phyloP scores from a whole-genome alignment of 2,329 filamentous ascomycete species.

The Talaromyces sp. region DNA sequence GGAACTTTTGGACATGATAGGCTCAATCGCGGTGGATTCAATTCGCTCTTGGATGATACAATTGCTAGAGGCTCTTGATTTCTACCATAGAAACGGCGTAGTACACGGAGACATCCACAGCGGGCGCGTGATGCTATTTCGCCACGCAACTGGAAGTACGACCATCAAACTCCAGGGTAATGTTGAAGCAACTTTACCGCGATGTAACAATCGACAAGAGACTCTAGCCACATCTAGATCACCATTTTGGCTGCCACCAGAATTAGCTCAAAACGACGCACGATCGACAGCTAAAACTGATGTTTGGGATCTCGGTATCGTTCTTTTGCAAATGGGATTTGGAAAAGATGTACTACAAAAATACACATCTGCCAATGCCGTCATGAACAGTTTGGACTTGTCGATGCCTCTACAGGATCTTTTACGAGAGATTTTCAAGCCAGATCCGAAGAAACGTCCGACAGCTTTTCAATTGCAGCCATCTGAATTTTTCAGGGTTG shows the following conservation, averaged over 20 bases:
- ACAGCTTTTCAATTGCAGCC: constrained; percentile 72
- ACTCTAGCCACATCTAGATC: constrained; percentile 62
- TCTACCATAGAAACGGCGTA: constrained; percentile 78
- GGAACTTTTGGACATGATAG: constrained; percentile 76
- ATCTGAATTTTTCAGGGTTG: constrained; percentile 46
- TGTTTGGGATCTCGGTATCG: constrained; percentile 89
- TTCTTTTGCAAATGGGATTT: constrained; percentile 92
- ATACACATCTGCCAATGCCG: constrained; percentile 72
- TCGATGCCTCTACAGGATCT: constrained; percentile 76
- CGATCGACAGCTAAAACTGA: constrained; percentile 71
- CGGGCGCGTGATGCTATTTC: constrained; percentile 73
- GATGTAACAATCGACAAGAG: constrained; percentile 43
- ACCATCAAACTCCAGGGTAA: constrained; percentile 54
- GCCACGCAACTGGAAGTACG: constrained; percentile 65
- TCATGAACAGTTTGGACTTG: constrained; percentile 68
- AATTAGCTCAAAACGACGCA: constrained; percentile 61
- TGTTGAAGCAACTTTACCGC: constrained; percentile 51
- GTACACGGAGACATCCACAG: constrained; percentile 80
- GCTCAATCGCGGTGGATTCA: constrained; percentile 68
- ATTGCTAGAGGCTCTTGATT: constrained; percentile 82
- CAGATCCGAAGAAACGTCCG: constrained; percentile 77
- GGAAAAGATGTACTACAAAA: constrained; percentile 72
- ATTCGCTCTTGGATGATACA: constrained; percentile 89
- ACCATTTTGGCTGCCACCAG: constrained; percentile 78
- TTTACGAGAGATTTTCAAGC: constrained; percentile 77